Evolutionary conservation across 2,329 filamentous ascomycete species (phyloP).

Genomic region (Arthroderma sp.): DNA sequence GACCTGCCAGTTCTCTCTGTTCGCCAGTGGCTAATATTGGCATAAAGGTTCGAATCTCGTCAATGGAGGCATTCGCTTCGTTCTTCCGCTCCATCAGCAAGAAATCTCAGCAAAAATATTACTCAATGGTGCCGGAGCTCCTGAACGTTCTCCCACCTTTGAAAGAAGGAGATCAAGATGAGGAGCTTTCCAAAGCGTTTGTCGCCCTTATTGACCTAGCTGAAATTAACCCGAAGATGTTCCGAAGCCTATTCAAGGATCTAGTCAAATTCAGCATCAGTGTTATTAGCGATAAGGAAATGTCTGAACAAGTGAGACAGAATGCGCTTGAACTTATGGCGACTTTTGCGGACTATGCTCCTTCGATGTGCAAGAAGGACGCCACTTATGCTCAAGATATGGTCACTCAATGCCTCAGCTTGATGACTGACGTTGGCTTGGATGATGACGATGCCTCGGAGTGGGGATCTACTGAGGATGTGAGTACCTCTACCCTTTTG

Average conservation of each 20-base stretch:
- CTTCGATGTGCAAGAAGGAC: constrained; percentile 91
- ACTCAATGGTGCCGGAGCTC: constrained; percentile 71
- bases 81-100: constrained; percentile 89
- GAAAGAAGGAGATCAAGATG: constrained; percentile 80
- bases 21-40: not conserved
- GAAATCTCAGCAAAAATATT: constrained; percentile 82
- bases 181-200: constrained; percentile 79
- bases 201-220: constrained; percentile 87
- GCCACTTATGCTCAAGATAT: constrained; percentile 84
- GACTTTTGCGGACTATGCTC: constrained; percentile 89
- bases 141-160: constrained; percentile 89
- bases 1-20: not conserved
- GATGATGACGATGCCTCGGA: constrained; percentile 92
- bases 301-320: constrained; percentile 78
- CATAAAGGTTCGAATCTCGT: constrained; percentile 67
- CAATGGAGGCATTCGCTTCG: constrained; percentile 91
- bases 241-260: constrained; percentile 84
- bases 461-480: constrained; percentile 87
- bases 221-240: constrained; percentile 93
- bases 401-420: constrained; percentile 93
- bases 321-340: constrained; percentile 96
- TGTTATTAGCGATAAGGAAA: constrained; percentile 90
- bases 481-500: constrained; percentile 31
- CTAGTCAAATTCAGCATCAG: constrained; percentile 86
- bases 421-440: constrained; percentile 93